Evolutionary conservation across 2,329 filamentous ascomycete genomes (phyloP).

Genomic region (Talaromyces amestolkiae): DNA sequence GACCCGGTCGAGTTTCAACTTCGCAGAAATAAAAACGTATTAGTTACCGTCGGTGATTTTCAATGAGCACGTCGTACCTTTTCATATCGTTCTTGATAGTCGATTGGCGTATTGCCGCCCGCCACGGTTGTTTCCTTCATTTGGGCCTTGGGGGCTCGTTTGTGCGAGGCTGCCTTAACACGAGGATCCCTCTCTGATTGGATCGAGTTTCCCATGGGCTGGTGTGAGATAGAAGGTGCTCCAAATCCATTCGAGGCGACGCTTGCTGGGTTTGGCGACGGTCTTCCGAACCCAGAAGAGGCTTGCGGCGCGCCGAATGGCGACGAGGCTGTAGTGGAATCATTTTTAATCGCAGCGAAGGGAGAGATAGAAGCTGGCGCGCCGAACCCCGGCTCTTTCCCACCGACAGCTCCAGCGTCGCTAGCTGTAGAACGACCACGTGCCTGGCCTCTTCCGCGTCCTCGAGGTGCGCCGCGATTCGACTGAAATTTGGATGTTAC

Average conservation of each 20-base stretch:
- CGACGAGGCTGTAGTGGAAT: background rate
- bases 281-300: slow-evolving; percentile 7
- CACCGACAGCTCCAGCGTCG: background rate
- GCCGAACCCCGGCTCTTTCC: background rate
- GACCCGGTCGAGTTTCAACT: slow-evolving; percentile 52
- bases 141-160: slow-evolving; percentile 17
- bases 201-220: slow-evolving; percentile 14
- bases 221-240: slow-evolving; percentile 20
- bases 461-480: slow-evolving; percentile 13
- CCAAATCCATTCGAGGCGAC: slow-evolving; percentile 21
- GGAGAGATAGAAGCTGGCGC: slow-evolving; percentile 10
- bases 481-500: slow-evolving; percentile 3
- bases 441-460: slow-evolving; percentile 15
- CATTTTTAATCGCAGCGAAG: slow-evolving; percentile 21
- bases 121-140: slow-evolving; percentile 21
- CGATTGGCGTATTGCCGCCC: slow-evolving; percentile 27
- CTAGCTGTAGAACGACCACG: slow-evolving; percentile 7
- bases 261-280: slow-evolving; percentile 25
- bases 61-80: slow-evolving; percentile 27
- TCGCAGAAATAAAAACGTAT: slow-evolving; percentile 16
- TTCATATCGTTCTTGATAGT: slow-evolving; percentile 38
- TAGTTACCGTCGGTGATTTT: background rate
- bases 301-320: slow-evolving; percentile 9
- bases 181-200: slow-evolving; percentile 24
- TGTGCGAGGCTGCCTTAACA: slow-evolving; percentile 11